A percentile compares a stretch with the other conserved stretches of the same genome.
Evolutionary conservation across 768 basidiomycete genomes (phyloP).

Genomic region (Ramaria sp.): DNA sequence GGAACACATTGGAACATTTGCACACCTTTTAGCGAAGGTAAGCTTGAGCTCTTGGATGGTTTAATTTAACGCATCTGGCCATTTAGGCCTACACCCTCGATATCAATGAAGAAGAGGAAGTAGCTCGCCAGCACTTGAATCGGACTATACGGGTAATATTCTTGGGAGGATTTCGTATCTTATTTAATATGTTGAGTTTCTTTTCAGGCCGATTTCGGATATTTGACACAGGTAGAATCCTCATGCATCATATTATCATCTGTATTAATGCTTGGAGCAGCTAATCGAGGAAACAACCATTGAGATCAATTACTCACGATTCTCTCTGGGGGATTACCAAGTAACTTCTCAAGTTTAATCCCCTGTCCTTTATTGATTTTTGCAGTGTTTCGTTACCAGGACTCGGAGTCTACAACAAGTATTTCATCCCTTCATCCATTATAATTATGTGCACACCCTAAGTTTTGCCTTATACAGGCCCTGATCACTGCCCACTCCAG

Average conservation of each 20-base stretch:
- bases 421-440: neutral
- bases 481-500: constrained; percentile 16
- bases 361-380: no score
- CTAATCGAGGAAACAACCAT: constrained; percentile 17
- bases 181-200: neutral
- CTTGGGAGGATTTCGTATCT: neutral
- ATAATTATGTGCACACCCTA: neutral
- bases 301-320: constrained; percentile 21
- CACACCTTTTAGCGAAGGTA: constrained; percentile 9
- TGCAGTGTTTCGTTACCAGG: constrained; percentile 9
- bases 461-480: constrained; percentile 6
- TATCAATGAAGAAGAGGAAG: constrained; percentile 19
- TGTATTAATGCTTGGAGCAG: constrained; percentile 5
- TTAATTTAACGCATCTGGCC: neutral
- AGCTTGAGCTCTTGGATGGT: neutral
- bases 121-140: constrained; percentile 15
- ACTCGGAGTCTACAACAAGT: constrained; percentile 15
- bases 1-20: constrained; percentile 17
- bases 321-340: constrained; percentile 14
- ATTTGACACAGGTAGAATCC: constrained; percentile 12
- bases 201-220: constrained; percentile 19
- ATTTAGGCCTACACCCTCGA: constrained; percentile 16
- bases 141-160: constrained; percentile 16
- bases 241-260: neutral
- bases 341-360: neutral